These are phyloP conservation scores for Ceratonia siliqua DNA, from an alignment of 306 rosid species.

Conservation along the genomic window DNA sequence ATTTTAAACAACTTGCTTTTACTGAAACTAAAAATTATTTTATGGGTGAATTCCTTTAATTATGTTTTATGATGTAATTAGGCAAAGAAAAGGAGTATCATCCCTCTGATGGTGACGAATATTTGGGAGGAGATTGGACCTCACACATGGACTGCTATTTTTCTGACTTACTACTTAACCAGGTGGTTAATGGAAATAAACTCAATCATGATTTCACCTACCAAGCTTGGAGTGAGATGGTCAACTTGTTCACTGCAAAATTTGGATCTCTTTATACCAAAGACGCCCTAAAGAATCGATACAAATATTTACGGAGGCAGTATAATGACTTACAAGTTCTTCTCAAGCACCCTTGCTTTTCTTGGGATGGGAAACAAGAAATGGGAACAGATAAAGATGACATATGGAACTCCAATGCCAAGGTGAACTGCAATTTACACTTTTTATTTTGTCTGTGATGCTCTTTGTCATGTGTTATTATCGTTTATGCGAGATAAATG, in stretches of 20 bases:
- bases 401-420: conserved; percentile 6
- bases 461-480: neutral
- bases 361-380: conserved; percentile 26
- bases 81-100: conserved; percentile 39
- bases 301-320: conserved; percentile 16
- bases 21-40: neutral
- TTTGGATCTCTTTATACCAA: conserved; percentile 25
- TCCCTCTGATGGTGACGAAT: conserved; percentile 22
- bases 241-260: conserved; percentile 22
- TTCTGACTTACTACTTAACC: conserved; percentile 20
- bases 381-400: conserved; percentile 22
- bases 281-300: conserved; percentile 24
- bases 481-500: conserved; percentile 1
- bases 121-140: conserved; percentile 9
- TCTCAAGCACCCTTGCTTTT: conserved; percentile 21
- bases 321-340: conserved; percentile 26
- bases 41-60: conserved; percentile 15
- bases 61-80: conserved; percentile 17
- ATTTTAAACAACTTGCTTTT: neutral
- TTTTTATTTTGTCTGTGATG: neutral
- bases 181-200: conserved; percentile 30
- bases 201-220: conserved; percentile 13
- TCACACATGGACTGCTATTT: conserved; percentile 25
- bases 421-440: neutral
- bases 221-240: conserved; percentile 30